Conservation (phyloP, 345 rosid species). For the Brassica rapa region DNA sequence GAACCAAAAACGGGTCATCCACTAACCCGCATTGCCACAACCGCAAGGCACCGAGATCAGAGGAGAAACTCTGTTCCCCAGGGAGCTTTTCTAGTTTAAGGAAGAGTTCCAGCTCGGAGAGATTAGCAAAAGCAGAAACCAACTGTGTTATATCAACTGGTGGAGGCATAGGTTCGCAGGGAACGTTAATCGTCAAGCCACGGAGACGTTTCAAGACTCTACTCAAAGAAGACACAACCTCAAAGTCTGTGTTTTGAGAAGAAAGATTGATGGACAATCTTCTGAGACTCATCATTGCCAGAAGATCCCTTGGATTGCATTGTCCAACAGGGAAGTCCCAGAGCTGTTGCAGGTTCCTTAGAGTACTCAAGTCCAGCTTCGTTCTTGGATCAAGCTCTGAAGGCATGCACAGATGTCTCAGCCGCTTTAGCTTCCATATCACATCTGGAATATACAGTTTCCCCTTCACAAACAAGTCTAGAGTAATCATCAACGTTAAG, state of each 20-base stretch:
- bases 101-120: background rate
- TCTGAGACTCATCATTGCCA: conserved; percentile 17
- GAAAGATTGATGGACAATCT: conserved; percentile 30
- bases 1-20: conserved; percentile 36
- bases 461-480: conserved; percentile 30
- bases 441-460: conserved; percentile 29
- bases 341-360: conserved; percentile 29
- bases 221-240: background rate
- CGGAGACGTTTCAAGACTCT: conserved; percentile 8
- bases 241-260: conserved; percentile 28
- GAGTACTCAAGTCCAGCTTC: conserved; percentile 31
- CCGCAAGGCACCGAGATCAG: conserved; percentile 43
- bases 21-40: conserved; percentile 42
- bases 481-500: conserved; percentile 28
- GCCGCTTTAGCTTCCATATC: conserved; percentile 32
- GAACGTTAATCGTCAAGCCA: conserved; percentile 25
- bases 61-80: conserved; percentile 31
- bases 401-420: conserved; percentile 38
- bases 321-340: conserved; percentile 33
- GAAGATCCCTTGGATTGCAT: conserved; percentile 23
- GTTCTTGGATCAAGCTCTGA: conserved; percentile 16
- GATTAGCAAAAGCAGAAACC: conserved; percentile 4
- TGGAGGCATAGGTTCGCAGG: conserved; percentile 20
- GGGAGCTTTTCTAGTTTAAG: conserved; percentile 1
- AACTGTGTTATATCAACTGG: conserved; percentile 26